Evolutionary conservation across 768 basidiomycete species (phyloP).

Genomic region (Tremella mesenterica): DNA sequence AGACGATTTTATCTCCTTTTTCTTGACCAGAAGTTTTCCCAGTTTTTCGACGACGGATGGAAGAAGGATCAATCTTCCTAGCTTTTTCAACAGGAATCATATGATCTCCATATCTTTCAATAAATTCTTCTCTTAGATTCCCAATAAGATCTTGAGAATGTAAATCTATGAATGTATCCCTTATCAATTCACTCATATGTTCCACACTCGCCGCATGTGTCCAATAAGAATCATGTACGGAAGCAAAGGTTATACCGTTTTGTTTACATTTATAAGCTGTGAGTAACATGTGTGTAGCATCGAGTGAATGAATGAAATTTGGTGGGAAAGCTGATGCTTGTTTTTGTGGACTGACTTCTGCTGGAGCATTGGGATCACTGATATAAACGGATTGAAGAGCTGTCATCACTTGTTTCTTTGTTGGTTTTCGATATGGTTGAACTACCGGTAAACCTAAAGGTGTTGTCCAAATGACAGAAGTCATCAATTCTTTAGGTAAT

Average conservation of each 20-base stretch:
- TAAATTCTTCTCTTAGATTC: conserved; percentile 67
- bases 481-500: conserved; percentile 82
- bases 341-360: conserved; percentile 74
- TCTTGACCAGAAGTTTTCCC: too few relatives aligned
- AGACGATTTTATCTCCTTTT: conserved; percentile 14
- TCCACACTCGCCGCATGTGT: conserved; percentile 83
- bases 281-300: conserved; percentile 98
- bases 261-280: conserved; percentile 80
- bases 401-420: conserved; percentile 74
- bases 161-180: conserved; percentile 84
- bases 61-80: conserved; percentile 13
- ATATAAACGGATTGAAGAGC: conserved; percentile 79
- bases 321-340: conserved; percentile 97
- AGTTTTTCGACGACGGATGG: conserved; percentile 10
- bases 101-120: conserved; percentile 63
- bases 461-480: conserved; percentile 90
- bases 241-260: conserved; percentile 71
- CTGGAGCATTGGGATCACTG: conserved; percentile 67
- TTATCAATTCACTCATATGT: conserved; percentile 77
- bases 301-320: conserved; percentile 94
- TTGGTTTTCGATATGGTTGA: conserved; percentile 82
- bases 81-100: conserved; percentile 29
- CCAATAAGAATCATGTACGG: conserved; percentile 99
- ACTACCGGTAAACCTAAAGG: conserved; percentile 90
- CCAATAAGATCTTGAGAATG: conserved; percentile 78